Evolutionary conservation across 2,329 filamentous ascomycete species (phyloP).

Genomic region (Colletotrichum sp.): DNA sequence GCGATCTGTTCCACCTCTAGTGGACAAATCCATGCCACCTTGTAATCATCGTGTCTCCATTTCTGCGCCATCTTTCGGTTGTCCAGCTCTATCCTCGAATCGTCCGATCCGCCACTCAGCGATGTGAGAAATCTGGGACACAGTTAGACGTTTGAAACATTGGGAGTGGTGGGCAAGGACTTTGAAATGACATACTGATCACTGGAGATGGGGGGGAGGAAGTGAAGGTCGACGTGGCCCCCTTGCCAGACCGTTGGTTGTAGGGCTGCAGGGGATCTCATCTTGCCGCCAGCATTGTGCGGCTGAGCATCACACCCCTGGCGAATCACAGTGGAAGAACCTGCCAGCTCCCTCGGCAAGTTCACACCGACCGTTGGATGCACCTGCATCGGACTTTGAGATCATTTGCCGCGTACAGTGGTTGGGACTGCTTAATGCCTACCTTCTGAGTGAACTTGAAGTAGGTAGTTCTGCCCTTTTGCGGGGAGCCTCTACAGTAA

Average conservation of each 20-base stretch:
- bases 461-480: neutral
- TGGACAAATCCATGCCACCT: neutral
- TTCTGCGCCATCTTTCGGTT: neutral
- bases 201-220: no score
- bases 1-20: neutral
- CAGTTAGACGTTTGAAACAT: neutral
- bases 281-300: neutral
- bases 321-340: neutral
- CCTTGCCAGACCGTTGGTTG: no score
- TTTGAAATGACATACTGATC: neutral
- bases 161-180: neutral
- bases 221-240: no score
- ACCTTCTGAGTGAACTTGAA: neutral
- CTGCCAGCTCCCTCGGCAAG: neutral
- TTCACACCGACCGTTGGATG: neutral
- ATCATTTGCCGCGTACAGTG: neutral
- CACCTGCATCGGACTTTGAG: neutral
- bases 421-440: neutral
- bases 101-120: neutral
- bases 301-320: neutral
- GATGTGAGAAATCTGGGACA: neutral
- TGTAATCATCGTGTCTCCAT: neutral
- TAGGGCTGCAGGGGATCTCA: neutral
- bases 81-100: neutral
- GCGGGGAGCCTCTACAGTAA: neutral